Evolutionary conservation across 345 rosid species (phyloP).

Genomic region (Garcia nutans): DNA sequence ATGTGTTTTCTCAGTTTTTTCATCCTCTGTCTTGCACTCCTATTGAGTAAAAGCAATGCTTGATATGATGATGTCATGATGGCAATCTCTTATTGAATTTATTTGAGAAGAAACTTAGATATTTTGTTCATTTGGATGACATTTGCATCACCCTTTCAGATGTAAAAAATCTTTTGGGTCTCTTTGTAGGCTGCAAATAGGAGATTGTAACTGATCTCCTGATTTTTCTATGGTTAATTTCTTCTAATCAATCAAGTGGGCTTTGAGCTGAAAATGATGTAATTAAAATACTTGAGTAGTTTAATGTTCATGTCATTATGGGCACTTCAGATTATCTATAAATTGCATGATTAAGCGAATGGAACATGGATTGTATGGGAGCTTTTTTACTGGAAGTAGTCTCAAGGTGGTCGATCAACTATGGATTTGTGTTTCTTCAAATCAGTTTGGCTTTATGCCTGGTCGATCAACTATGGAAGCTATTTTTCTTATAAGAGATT

Average conservation of each 20-base stretch:
- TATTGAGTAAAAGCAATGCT: not conserved
- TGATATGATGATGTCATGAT: not conserved
- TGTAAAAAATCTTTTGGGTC: too few relatives aligned
- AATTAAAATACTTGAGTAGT: not conserved
- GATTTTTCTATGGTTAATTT: not conserved
- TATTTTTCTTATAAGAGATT: too few relatives aligned
- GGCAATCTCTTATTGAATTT: too few relatives aligned
- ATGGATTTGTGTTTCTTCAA: too few relatives aligned
- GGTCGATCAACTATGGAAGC: too few relatives aligned
- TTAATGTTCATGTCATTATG: not conserved
- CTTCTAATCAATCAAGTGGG: not conserved
- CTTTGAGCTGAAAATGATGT: not conserved
- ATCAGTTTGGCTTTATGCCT: too few relatives aligned
- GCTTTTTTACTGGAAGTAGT: not conserved
- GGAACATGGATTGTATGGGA: not conserved
- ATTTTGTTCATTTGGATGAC: too few relatives aligned
- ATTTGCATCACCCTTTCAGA: not conserved
- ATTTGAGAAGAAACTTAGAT: too few relatives aligned
- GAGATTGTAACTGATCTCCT: too few relatives aligned
- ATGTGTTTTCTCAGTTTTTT: not conserved
- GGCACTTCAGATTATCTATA: not conserved
- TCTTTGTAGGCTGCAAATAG: too few relatives aligned
- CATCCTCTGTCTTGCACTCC: not conserved
- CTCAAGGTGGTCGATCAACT: too few relatives aligned
- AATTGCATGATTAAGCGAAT: not conserved